Percentiles rank a stretch among this genome's conserved stretches.
Conservation (phyloP, 2,329 filamentous ascomycete genomes). For the Didymella glomerata region DNA sequence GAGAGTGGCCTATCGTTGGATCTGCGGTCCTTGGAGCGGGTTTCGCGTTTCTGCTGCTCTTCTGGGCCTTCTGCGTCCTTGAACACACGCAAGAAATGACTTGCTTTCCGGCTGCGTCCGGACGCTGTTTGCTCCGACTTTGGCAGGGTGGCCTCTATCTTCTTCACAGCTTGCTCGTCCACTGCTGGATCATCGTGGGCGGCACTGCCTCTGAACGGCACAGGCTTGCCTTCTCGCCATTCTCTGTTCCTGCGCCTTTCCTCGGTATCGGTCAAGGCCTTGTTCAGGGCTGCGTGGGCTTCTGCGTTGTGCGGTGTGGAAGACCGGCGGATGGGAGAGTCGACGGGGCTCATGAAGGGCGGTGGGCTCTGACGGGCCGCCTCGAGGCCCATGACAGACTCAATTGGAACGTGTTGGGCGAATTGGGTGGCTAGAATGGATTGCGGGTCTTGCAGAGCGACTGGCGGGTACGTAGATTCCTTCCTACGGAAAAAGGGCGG, state of each 20-base stretch:
- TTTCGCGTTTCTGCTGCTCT: constrained; percentile 61
- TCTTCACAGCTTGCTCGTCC: constrained; percentile 64
- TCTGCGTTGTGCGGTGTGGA: constrained; percentile 40
- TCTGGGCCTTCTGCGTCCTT: constrained; percentile 67
- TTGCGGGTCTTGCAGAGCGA: constrained; percentile 43
- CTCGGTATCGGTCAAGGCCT: constrained; percentile 46
- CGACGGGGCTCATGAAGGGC: constrained; percentile 50
- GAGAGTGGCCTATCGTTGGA: constrained; percentile 41
- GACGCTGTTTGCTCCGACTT: constrained; percentile 64
- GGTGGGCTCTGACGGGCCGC: constrained; percentile 42
- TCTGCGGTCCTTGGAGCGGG: constrained; percentile 52
- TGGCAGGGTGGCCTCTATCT: constrained; percentile 69
- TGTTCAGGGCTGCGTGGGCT: constrained; percentile 34
- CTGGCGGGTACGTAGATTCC: constrained; percentile 34
- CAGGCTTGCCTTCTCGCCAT: constrained; percentile 60
- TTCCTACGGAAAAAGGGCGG: constrained; percentile 45
- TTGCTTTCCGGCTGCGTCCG: constrained; percentile 70
- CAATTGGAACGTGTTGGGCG: constrained; percentile 37
- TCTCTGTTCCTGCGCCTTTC: constrained; percentile 58
- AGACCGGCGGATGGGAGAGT: constrained; percentile 47
- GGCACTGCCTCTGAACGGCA: constrained; percentile 51
- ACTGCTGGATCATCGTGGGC: constrained; percentile 53
- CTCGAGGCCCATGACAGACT: constrained; percentile 34
- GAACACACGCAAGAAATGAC: constrained; percentile 71
- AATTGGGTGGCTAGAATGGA: constrained; percentile 45